Conservation (phyloP, 1,284 basidiomycete genomes). For the Melampsora americana region DNA sequence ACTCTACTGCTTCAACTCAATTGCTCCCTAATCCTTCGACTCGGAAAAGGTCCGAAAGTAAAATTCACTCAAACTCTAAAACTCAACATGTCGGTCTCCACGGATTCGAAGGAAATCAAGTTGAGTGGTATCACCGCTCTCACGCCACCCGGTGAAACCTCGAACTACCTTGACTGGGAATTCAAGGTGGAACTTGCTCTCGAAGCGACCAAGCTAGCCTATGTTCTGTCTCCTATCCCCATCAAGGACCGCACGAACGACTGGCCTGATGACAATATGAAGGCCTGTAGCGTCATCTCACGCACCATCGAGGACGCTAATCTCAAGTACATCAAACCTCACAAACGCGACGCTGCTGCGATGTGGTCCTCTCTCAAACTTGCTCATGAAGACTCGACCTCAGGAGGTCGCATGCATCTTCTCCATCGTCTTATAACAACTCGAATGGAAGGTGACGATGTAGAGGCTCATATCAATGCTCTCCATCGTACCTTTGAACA, state of each 20-base stretch:
- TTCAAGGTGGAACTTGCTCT: background rate
- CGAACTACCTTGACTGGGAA: constrained; percentile 20
- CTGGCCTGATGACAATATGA: background rate
- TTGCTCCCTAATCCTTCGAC: no score
- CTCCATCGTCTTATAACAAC: background rate
- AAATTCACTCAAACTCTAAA: no score
- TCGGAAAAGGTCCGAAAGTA: no score
- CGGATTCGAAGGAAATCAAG: background rate
- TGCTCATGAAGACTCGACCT: constrained; percentile 7
- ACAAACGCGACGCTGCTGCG: background rate
- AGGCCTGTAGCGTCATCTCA: background rate
- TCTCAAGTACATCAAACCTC: background rate
- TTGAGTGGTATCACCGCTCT: background rate
- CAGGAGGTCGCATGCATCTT: constrained; percentile 1
- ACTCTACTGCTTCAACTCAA: no score
- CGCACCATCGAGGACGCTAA: background rate
- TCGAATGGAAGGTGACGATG: background rate
- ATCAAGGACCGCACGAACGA: background rate
- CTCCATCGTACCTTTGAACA: background rate
- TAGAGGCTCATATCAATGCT: background rate
- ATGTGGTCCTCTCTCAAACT: constrained; percentile 6
- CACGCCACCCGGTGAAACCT: background rate
- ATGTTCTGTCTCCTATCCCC: no score
- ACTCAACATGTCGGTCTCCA: background rate
- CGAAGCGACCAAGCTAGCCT: background rate